Base-by-base conservation (phyloP, 306 rosid genomes). In the Quercus berberidifolia region DNA sequence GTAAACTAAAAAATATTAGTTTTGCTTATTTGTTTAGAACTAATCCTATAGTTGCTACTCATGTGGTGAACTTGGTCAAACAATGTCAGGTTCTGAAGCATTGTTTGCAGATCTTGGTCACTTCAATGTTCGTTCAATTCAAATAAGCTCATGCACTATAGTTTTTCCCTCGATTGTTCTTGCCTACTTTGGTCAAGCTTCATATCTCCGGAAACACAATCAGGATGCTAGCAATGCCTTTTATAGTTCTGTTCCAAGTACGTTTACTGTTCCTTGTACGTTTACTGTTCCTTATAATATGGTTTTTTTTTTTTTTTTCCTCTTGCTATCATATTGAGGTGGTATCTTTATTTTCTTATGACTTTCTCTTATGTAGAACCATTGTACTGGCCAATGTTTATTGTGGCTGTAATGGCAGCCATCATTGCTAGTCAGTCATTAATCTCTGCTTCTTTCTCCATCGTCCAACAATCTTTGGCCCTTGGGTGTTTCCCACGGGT, bases 401-500 rank as follows among this genome's bases (percentile, higher is more conserved):
- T 71, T 13, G 65, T 90, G 52, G 91, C 94, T 2, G 85, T 94
- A 54, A 5, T 82, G 76, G 88, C 98, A 49, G 30, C 98, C 21
- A 86, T 91, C 55, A 89, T 92, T 64, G 98, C 97, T 33, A 92
- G 97, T 74, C 96, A 94, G 85, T 89, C 98, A 11, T 82, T 94
- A 90, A 94, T 94, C 59, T 89, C 96, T 1, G 95, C 91, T 28
- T 82, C 93, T 11, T 94, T 94, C 82, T 92, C 97, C 3, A 86
- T 92, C 58, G 76, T 94, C 73, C 94, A 94, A 78, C 98, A 94
- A 33, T 94, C 97, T 0, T 80, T 91, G 21, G 74, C 97, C 21
- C 55, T 92, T 14, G 97, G 98, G 72, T 91, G 98, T 79, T 92
- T 94, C 67, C 98, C 97, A 33, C 83, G 91, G 1, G 98, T 93